Conservation (phyloP, 2,329 filamentous ascomycete species). For the Sclerotinia nivalis region DNA sequence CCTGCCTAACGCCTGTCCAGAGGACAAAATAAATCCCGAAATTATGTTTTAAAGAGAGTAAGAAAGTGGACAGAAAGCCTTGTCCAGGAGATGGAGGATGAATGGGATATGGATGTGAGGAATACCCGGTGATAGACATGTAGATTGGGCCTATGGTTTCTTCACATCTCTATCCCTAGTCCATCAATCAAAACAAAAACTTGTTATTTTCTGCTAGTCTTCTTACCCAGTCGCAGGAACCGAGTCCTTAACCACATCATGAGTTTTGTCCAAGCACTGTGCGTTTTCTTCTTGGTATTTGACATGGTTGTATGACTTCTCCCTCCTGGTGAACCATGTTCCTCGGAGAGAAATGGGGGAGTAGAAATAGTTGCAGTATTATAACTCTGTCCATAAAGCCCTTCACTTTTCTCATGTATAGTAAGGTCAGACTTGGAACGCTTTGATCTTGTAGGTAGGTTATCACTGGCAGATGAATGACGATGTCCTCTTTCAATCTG, state of each 20-base stretch:
- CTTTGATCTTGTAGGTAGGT: constrained; percentile 44
- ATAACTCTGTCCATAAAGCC: constrained; percentile 32
- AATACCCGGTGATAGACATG: background rate
- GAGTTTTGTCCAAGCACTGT: constrained; percentile 62
- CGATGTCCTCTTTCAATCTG: constrained; percentile 48
- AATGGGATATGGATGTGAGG: background rate
- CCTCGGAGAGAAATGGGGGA: constrained; percentile 20
- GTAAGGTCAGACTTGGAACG: constrained; percentile 44
- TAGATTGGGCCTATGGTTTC: background rate
- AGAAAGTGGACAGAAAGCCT: background rate
- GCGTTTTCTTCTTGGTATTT: constrained; percentile 56
- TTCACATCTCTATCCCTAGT: background rate
- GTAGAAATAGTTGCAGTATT: constrained; percentile 23
- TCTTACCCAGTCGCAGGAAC: constrained; percentile 46
- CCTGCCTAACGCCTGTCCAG: constrained; percentile 18
- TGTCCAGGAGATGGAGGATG: background rate
- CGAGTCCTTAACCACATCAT: constrained; percentile 65
- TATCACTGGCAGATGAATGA: constrained; percentile 40
- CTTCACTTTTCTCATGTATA: constrained; percentile 28
- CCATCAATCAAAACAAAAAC: background rate
- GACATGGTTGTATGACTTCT: constrained; percentile 20
- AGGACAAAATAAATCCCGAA: constrained; percentile 17
- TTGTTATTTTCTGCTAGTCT: constrained; percentile 21
- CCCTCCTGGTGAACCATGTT: constrained; percentile 5
- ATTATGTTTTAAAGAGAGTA: constrained; percentile 19